These are phyloP conservation scores for Fulvia fulva DNA, from an alignment of 2,329 filamentous ascomycete genomes.

Conservation along the genomic window DNA sequence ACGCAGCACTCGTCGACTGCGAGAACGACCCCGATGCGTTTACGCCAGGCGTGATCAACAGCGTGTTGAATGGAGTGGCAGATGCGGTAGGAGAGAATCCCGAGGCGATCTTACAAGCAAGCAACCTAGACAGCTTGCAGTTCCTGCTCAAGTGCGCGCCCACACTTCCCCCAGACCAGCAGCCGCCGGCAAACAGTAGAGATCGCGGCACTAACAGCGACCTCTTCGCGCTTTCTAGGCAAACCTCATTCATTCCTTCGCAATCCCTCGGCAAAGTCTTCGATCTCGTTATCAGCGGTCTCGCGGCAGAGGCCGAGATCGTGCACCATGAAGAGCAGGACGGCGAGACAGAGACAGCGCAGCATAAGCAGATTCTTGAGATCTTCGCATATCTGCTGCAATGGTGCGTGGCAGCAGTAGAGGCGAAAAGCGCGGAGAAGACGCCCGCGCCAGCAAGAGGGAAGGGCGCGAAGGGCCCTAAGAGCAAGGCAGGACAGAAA, in stretches of 20 bases:
- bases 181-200: conserved; percentile 25
- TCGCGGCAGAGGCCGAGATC: conserved; percentile 70
- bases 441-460: conserved; percentile 67
- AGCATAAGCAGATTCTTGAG: conserved; percentile 89
- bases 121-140: conserved; percentile 86
- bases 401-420: conserved; percentile 92
- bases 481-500: conserved; percentile 60
- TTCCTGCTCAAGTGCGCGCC: conserved; percentile 92
- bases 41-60: conserved; percentile 73
- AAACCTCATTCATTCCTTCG: conserved; percentile 71
- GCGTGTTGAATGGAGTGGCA: conserved; percentile 83
- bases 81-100: conserved; percentile 90
- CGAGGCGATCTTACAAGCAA: conserved; percentile 74
- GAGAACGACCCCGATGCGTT: conserved; percentile 86
- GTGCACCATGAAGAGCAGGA: conserved; percentile 89
- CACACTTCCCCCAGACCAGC: conserved; percentile 43
- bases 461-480: conserved; percentile 70
- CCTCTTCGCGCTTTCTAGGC: conserved; percentile 65
- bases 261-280: conserved; percentile 88
- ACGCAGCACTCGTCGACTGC: conserved; percentile 78
- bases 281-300: conserved; percentile 75
- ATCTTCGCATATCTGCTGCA: conserved; percentile 91
- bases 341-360: conserved; percentile 55
- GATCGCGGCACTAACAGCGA: conserved; percentile 55
- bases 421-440: conserved; percentile 83